Percentiles rank a stretch among this genome's conserved stretches.
Conservation (phyloP, 257 asterid genomes). For the Petunia axillaris region DNA sequence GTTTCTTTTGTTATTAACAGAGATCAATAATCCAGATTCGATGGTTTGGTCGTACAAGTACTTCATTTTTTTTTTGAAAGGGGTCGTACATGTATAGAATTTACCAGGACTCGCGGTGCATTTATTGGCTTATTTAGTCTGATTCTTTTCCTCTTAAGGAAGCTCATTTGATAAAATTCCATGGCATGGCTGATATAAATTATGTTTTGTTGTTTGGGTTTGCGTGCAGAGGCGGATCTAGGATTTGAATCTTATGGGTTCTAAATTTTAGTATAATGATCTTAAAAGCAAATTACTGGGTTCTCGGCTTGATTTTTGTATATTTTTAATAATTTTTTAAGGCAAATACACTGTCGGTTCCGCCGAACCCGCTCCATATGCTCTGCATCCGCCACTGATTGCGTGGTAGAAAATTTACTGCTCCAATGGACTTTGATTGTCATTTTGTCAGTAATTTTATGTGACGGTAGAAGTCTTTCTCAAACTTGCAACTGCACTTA, state of each 20-base stretch:
- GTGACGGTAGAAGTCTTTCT: background rate
- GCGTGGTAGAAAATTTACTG: background rate
- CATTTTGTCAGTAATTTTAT: background rate
- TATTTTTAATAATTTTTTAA: too few species aligned
- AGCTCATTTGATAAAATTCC: constrained; percentile 2
- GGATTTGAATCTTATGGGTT: too few species aligned
- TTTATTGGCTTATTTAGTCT: background rate
- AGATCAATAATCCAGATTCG: constrained; percentile 11
- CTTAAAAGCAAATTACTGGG: too few species aligned
- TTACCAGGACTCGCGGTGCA: background rate
- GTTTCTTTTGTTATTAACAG: background rate
- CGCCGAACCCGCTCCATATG: too few species aligned
- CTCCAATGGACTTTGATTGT: background rate
- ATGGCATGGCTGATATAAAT: background rate
- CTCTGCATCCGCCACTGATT: too few species aligned
- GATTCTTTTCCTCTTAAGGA: too few species aligned
- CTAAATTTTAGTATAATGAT: too few species aligned
- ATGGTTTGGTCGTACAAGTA: background rate
- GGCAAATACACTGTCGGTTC: too few species aligned
- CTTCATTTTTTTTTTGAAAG: too few species aligned
- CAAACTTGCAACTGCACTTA: constrained; percentile 7
- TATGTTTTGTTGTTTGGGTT: constrained; percentile 9
- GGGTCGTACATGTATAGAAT: background rate
- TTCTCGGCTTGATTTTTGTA: too few species aligned
- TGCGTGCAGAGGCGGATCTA: background rate